Conservation (phyloP, 805 yeast species). For the Candida silvatica region DNA sequence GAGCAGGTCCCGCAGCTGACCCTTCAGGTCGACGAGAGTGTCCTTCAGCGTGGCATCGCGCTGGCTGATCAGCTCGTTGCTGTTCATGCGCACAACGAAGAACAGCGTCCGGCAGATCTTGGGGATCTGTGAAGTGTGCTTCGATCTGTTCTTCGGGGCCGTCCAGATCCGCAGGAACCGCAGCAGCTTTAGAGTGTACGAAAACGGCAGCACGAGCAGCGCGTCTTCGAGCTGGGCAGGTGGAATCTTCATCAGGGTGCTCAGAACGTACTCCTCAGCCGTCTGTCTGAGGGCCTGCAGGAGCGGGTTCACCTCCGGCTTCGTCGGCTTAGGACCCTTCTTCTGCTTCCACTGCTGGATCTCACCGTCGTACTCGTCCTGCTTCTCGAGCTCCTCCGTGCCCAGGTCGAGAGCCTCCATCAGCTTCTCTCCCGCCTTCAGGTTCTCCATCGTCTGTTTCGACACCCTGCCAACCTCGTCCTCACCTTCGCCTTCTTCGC, state of each 20-base stretch:
- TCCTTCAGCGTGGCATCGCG: conserved; percentile 54
- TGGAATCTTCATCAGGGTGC: conserved; percentile 58
- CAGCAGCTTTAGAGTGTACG: conserved; percentile 64
- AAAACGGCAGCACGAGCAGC: conserved; percentile 80
- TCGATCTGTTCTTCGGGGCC: conserved; percentile 31
- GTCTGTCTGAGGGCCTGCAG: conserved; percentile 60
- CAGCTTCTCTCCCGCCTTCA: conserved; percentile 89
- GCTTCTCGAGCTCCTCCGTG: conserved; percentile 53
- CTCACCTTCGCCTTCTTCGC: conserved; percentile 25
- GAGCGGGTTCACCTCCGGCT: conserved; percentile 64
- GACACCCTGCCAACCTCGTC: conserved; percentile 60
- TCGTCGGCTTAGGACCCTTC: conserved; percentile 39
- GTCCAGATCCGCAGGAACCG: conserved; percentile 75
- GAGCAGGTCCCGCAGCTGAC: conserved; percentile 50
- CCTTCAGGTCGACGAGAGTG: conserved; percentile 56
- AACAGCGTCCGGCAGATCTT: conserved; percentile 68
- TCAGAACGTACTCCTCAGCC: conserved; percentile 76
- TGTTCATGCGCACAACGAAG: conserved; percentile 64
- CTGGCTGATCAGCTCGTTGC: conserved; percentile 69
- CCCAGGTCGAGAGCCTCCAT: conserved; percentile 91
- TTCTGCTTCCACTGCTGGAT: conserved; percentile 30
- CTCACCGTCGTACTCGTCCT: conserved; percentile 39
- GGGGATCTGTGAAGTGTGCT: conserved; percentile 41
- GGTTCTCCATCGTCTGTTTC: conserved; percentile 81
- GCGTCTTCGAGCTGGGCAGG: conserved; percentile 92